A percentile compares a stretch with the other conserved stretches of the same genome.
Conservation (phyloP, 1,284 basidiomycete genomes). For the Apiotrichum brassicae region DNA sequence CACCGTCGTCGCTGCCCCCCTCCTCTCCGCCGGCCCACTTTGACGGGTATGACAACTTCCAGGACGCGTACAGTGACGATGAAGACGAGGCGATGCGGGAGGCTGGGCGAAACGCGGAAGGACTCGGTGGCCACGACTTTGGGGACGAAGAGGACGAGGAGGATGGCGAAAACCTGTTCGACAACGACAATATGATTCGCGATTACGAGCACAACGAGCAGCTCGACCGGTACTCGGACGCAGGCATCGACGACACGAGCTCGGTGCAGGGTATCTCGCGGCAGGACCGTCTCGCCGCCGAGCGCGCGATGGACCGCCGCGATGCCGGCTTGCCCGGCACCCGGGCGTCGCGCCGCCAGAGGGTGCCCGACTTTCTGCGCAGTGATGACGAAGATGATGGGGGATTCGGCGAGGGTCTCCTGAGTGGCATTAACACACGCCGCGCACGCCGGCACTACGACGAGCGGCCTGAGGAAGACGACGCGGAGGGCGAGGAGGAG, state of each 20-base stretch:
- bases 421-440: constrained; percentile 61
- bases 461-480: constrained; percentile 75
- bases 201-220: constrained; percentile 79
- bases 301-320: constrained; percentile 78
- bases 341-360: constrained; percentile 66
- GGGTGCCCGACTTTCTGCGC: constrained; percentile 76
- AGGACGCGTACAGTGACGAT: constrained; percentile 64
- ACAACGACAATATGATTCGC: constrained; percentile 71
- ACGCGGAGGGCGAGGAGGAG: constrained; percentile 81
- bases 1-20: constrained; percentile 45
- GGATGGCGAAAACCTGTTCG: constrained; percentile 80
- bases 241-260: constrained; percentile 78
- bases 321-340: constrained; percentile 69
- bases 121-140: too few species aligned
- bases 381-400: constrained; percentile 63
- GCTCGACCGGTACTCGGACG: constrained; percentile 82
- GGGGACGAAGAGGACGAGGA: constrained; percentile 59
- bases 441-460: constrained; percentile 80
- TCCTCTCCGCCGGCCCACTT: constrained; percentile 73
- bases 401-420: constrained; percentile 51
- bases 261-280: constrained; percentile 67
- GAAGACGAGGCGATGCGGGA: constrained; percentile 58
- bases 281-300: constrained; percentile 72
- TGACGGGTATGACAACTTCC: constrained; percentile 80
- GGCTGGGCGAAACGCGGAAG: constrained; percentile 37